Evolutionary conservation across 108 stramenopile species (phyloP).

Genomic region (Cyclostephanos invisitatus): DNA sequence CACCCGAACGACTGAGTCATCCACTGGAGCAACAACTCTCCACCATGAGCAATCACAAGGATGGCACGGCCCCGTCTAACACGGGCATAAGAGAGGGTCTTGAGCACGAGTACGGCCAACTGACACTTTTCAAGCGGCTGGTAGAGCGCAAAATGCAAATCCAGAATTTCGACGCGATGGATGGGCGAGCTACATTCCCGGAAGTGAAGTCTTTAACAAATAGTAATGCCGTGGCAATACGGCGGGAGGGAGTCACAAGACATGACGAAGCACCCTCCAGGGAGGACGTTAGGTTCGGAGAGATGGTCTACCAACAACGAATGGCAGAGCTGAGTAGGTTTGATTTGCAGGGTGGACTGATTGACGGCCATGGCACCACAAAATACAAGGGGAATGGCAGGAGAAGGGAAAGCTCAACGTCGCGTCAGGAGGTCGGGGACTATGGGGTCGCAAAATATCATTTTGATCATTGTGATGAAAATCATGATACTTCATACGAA

Average conservation of each 20-base stretch:
- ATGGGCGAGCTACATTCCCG: not conserved
- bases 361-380: not conserved
- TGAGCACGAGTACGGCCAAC: conserved; percentile 26
- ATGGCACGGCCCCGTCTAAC: not conserved
- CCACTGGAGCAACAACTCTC: not conserved
- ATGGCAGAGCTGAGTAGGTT: conserved; percentile 17
- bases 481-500: not conserved
- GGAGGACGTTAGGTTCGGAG: conserved; percentile 27
- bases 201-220: not conserved
- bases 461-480: not conserved
- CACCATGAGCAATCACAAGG: not conserved
- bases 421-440: not conserved
- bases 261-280: conserved; percentile 16
- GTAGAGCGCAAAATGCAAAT: conserved; percentile 32
- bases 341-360: not conserved
- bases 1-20: not conserved
- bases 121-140: conserved; percentile 29
- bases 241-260: not conserved
- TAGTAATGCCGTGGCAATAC: not conserved
- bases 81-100: not conserved
- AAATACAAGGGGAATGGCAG: not conserved
- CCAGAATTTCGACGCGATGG: conserved; percentile 23
- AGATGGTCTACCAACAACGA: conserved; percentile 24
- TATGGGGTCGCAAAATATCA: not conserved
- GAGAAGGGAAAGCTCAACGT: not conserved